Conservation (phyloP, 2,329 filamentous ascomycete species). For the Fusarium austroafricanum region DNA sequence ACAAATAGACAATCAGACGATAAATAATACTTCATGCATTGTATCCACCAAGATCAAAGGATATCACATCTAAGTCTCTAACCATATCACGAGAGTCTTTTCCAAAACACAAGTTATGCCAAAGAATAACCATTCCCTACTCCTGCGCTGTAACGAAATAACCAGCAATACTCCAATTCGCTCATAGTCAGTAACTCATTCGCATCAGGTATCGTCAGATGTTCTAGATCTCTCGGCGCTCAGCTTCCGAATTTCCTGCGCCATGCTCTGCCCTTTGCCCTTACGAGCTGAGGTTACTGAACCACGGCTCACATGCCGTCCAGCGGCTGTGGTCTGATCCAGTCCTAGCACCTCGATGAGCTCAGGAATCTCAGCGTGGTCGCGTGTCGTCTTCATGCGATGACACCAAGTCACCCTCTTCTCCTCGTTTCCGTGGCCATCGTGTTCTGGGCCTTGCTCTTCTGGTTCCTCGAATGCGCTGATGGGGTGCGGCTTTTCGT, state of each 20-base stretch:
- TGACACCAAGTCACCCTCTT: constrained; percentile 83
- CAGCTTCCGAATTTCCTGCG: constrained; percentile 59
- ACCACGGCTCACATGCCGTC: constrained; percentile 32
- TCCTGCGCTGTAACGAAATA: constrained; percentile 41
- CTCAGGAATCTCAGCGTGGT: constrained; percentile 78
- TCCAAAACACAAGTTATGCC: constrained; percentile 12
- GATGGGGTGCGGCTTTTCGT: constrained; percentile 46
- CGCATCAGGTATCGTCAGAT: constrained; percentile 20
- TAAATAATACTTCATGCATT: background rate
- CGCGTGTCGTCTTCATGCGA: constrained; percentile 81
- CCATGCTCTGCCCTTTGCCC: constrained; percentile 65
- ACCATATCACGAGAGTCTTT: constrained; percentile 10
- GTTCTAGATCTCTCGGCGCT: constrained; percentile 48
- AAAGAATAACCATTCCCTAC: constrained; percentile 31
- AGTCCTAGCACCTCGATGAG: constrained; percentile 72
- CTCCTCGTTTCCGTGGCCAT: constrained; percentile 54
- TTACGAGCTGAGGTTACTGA: constrained; percentile 59
- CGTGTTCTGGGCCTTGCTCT: constrained; percentile 4
- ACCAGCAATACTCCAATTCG: constrained; percentile 26
- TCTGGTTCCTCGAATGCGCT: constrained; percentile 36
- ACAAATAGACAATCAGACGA: constrained; percentile 42
- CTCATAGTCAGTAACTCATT: background rate
- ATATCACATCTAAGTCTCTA: constrained; percentile 31
- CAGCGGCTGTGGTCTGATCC: constrained; percentile 47
- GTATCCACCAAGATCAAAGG: constrained; percentile 11